A percentile compares a stretch with the other conserved stretches of the same genome.
These are phyloP conservation scores for Piedraia hortae DNA, from an alignment of 2,329 filamentous ascomycete species.

Conservation along the genomic window DNA sequence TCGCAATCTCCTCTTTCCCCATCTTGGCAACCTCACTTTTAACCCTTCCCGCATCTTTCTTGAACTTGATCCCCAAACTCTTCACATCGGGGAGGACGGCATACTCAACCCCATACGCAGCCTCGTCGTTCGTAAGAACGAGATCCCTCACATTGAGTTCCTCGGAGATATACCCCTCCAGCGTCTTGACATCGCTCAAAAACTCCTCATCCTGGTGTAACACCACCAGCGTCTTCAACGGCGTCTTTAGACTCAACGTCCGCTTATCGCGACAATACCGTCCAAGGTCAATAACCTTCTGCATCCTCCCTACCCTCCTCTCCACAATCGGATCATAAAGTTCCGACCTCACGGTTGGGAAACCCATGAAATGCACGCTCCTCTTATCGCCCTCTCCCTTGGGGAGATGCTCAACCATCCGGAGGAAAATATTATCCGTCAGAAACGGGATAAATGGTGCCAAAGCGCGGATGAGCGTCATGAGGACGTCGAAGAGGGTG, in stretches of 20 bases:
- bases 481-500: conserved; percentile 79
- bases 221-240: conserved; percentile 67
- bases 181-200: conserved; percentile 57
- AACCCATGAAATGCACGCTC: conserved; percentile 77
- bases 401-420: conserved; percentile 58
- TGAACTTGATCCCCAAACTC: conserved; percentile 81
- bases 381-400: conserved; percentile 43
- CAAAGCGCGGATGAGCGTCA: conserved; percentile 61
- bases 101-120: conserved; percentile 77
- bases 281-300: conserved; percentile 76
- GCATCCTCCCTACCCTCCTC: conserved; percentile 70
- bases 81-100: conserved; percentile 81
- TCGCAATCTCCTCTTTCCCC: conserved; percentile 53
- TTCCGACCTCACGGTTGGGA: conserved; percentile 67
- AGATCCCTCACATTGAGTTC: conserved; percentile 79
- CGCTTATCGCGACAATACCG: conserved; percentile 66
- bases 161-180: conserved; percentile 70
- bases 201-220: conserved; percentile 65
- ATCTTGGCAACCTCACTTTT: conserved; percentile 68
- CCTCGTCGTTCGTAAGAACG: conserved; percentile 61
- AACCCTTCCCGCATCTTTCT: conserved; percentile 76
- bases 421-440: conserved; percentile 77
- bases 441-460: conserved; percentile 92
- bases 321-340: conserved; percentile 71
- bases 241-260: conserved; percentile 66